These are phyloP conservation scores for Phytophthora sojae DNA, from an alignment of 352 stramenopile genomes.

Conservation along the genomic window DNA sequence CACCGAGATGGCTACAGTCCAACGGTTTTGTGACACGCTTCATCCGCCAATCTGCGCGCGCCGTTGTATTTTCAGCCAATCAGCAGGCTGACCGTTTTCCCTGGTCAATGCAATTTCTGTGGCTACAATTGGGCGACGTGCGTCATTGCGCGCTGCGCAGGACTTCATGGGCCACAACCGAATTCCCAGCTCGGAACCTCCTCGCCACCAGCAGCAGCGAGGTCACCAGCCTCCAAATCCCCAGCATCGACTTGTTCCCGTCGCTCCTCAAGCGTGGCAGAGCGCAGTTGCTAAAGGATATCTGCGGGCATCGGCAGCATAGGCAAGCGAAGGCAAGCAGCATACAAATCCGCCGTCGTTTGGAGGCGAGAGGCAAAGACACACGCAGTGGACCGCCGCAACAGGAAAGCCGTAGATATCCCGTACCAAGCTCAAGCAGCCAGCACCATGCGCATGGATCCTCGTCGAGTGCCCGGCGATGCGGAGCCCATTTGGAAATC, in stretches of 20 bases:
- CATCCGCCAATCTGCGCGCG: not conserved
- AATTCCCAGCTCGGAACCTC: slow-evolving; percentile 3
- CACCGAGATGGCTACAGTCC: slow-evolving; percentile 24
- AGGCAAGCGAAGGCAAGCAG: slow-evolving; percentile 25
- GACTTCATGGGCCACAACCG: slow-evolving; percentile 1
- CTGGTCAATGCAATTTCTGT: slow-evolving; percentile 7
- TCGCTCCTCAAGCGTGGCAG: not conserved
- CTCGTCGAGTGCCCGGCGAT: slow-evolving; percentile 6
- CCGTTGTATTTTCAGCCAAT: slow-evolving; percentile 22
- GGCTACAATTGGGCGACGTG: slow-evolving; percentile 19
- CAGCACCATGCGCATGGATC: slow-evolving; percentile 12
- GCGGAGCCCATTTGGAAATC: slow-evolving; percentile 44
- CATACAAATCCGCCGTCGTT: slow-evolving; percentile 11
- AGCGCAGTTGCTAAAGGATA: not conserved
- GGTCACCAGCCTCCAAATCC: not conserved
- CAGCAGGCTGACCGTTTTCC: slow-evolving; percentile 1
- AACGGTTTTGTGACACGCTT: slow-evolving; percentile 3
- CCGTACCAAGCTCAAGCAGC: not conserved
- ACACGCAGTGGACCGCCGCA: slow-evolving; percentile 24
- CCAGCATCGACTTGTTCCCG: not conserved
- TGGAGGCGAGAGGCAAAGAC: slow-evolving; percentile 28
- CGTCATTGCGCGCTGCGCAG: slow-evolving; percentile 12
- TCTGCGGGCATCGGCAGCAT: not conserved
- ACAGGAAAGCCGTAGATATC: slow-evolving; percentile 14
- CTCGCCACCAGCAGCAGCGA: slow-evolving; percentile 4